Base-by-base conservation (phyloP, 176 grass and related monocot species). In the Lolium multiflorum region DNA sequence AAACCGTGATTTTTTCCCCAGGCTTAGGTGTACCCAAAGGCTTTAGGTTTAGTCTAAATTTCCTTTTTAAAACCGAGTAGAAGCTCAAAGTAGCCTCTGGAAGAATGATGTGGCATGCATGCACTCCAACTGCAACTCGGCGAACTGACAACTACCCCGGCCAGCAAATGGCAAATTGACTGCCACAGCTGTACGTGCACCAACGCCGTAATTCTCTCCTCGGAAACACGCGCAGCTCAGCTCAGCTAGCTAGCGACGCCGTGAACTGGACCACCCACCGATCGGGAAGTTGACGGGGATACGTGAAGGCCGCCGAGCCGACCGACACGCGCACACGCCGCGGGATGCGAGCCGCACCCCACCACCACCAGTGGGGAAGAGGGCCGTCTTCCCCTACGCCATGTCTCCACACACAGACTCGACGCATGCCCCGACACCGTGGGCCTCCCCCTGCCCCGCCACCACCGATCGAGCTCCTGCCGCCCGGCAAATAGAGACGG, bases 261-360 rank as follows among this genome's bases (percentile, higher is more conserved):
- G 21, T 49, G 16, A 48, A 66, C 54, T 38, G 83, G 70, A 70
- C 60, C 78, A 77, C 83, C 37, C 41, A 22, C 71, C 88, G 37
- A 1, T 15, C 22, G 25, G 20, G 20, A 71, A 22, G 77, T 6
- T 56, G 77, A 56, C 37, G 28, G 17, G 51, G 26, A n/a, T 37
- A 56, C 74, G 17, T 57, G 48, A 59, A 59, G 85, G 81, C 81
- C 68, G 85, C 78, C 54, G 61, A 35, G 66, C 83, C 88, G 84
- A 64, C 81, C 80, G 84, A 87, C 84, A 87, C 26, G n/a, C 70
- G 13, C 84, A 13, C 87, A 10, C 58, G 38, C 69, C 76, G 84
- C 85, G 89, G 85, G 85, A 80, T 61, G 85, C 81, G 89, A 80
- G 76, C 83, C 76, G 67, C 21, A 35, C 31, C 31, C 31, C 31